phyloP scores from a whole-genome alignment of 2,329 filamentous ascomycete species.

The Alternaria incomplexa region DNA sequence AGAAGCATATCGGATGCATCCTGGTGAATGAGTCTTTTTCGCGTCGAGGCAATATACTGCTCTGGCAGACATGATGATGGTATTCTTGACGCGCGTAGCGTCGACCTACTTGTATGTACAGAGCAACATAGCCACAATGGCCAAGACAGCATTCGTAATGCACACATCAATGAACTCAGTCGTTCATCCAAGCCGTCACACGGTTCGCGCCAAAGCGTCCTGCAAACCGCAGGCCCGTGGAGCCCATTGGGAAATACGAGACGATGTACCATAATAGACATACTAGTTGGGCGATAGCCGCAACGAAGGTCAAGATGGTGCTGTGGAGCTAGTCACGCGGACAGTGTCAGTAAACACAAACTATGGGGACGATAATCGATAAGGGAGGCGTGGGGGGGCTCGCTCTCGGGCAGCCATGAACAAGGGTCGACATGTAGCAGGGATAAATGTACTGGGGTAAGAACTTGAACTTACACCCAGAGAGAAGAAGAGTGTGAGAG shows the following conservation, averaged over 20 bases:
- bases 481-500: constrained; percentile 87
- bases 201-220: constrained; percentile 84
- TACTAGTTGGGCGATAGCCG: constrained; percentile 81
- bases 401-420: constrained; percentile 31
- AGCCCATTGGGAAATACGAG: constrained; percentile 98
- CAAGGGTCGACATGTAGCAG: constrained; percentile 29
- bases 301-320: constrained; percentile 83
- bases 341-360: constrained; percentile 44
- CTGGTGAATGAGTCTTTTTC: constrained; percentile 11
- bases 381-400: constrained; percentile 32
- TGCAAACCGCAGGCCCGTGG: constrained; percentile 82
- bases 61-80: neutral
- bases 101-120: constrained; percentile 16
- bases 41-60: neutral
- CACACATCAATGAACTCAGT: constrained; percentile 53
- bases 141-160: constrained; percentile 10
- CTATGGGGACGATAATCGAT: constrained; percentile 35
- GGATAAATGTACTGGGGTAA: constrained; percentile 15
- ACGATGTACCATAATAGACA: constrained; percentile 91
- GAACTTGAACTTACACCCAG: constrained; percentile 74
- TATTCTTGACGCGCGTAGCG: constrained; percentile 35
- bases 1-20: constrained; percentile 17
- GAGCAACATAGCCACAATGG: constrained; percentile 21
- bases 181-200: constrained; percentile 86
- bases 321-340: constrained; percentile 66